phyloP scores from a whole-genome alignment of 2,329 filamentous ascomycete genomes.

The Dactylellina sp. region DNA sequence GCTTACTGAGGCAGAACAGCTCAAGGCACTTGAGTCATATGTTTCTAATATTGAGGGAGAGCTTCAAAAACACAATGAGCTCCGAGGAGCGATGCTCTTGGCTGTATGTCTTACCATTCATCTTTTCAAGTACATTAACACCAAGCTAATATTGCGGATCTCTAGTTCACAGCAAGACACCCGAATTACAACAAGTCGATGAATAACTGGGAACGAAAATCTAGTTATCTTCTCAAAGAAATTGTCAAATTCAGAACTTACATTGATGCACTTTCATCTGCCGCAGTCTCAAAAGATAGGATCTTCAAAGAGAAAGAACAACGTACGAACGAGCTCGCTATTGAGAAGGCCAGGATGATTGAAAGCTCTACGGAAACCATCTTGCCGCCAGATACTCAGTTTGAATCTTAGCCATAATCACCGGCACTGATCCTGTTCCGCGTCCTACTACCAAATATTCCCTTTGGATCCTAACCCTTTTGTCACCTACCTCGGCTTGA shows the following conservation, averaged over 20 bases:
- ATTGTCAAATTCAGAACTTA: conserved; percentile 98
- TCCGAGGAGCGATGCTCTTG: conserved; percentile 86
- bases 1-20: conserved; percentile 82
- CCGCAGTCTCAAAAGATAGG: conserved; percentile 75
- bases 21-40: conserved; percentile 79
- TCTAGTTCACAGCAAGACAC: conserved; percentile 81
- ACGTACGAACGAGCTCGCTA: conserved; percentile 30
- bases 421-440: neutral
- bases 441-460: no score
- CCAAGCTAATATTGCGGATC: conserved; percentile 59
- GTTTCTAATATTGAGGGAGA: conserved; percentile 88
- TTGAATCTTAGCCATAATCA: conserved; percentile 11
- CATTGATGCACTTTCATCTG: conserved; percentile 82
- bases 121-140: conserved; percentile 12
- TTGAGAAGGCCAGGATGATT: conserved; percentile 17
- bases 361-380: conserved; percentile 19
- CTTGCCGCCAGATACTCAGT: conserved; percentile 30
- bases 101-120: conserved; percentile 65
- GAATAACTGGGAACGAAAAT: conserved; percentile 97
- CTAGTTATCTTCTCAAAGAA: conserved; percentile 87
- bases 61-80: conserved; percentile 84
- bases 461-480: no score
- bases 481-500: no score
- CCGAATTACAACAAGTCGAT: conserved; percentile 85
- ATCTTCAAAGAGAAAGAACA: conserved; percentile 71